Evolutionary conservation across 2,329 filamentous ascomycete genomes (phyloP), one percentile per base, ranked within the genome.

Genomic region (Fusarium sp.): DNA sequence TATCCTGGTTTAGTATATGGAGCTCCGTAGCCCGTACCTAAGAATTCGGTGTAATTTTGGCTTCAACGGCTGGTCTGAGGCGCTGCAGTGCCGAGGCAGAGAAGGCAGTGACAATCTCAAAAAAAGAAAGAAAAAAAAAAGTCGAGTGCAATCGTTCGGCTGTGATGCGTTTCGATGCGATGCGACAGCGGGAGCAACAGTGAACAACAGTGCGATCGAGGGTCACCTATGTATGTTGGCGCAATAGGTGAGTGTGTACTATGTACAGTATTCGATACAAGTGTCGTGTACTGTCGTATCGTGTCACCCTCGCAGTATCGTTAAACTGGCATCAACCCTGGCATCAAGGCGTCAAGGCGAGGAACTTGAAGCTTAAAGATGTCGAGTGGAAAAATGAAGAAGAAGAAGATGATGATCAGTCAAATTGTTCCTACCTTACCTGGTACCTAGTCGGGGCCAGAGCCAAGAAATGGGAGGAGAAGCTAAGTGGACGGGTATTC

Each of bases 121-220:
- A 58, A n/a, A 23, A 23, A 23, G 7, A 23, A 23, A 23, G 7
- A 23, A 23, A 23, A 23, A 23, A 25, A 25, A 25, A 25, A 8
- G 23, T 25, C 36, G 36, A 47, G n/a, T 17, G 46, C 25, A 45
- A 43, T 57, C 29, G 31, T 33, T 37, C 38, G 17, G 36, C 39
- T 7, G 41, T 32, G 29, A 38, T 49, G 52, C 45, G 25, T 57
- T 48, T 27, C n/a, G 47, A 42, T 41, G 47, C 33, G 29, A 49
- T 49, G 44, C 57, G 47, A 51, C 54, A 39, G 49, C 53, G 59
- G 59, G 45, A 63, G 60, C 38, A 55, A 63, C 54, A 42, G 25
- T 43, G 45, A 46, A 44, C 50, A 56, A 45, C 41, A 61, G 52
- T 49, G 48, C 53, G 56, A 51, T 56, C 48, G 53, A 49, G 48